These are phyloP conservation scores for Sphaerosporella brunnea DNA, from an alignment of 495 filamentous ascomycete genomes.

Conservation along the genomic window DNA sequence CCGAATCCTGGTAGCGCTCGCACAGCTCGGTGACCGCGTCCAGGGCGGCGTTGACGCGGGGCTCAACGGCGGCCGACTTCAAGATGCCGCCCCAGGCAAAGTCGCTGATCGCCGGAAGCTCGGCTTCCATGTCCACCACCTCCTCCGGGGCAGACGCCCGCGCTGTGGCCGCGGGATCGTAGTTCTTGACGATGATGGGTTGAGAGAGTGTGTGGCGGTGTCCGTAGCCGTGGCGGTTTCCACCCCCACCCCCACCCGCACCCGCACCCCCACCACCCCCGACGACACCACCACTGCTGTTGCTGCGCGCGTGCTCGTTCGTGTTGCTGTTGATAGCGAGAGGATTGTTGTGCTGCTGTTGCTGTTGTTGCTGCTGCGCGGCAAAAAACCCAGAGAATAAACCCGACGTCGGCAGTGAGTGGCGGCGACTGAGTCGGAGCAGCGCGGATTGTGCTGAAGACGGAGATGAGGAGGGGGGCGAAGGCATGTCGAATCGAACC, in stretches of 20 bases:
- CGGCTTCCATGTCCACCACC: slow-evolving; percentile 20
- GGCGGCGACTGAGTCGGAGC: slow-evolving; percentile 23
- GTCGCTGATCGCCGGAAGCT: slow-evolving; percentile 22
- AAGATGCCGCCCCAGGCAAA: slow-evolving; percentile 25
- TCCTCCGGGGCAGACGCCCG: too few species aligned
- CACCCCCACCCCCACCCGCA: too few species aligned
- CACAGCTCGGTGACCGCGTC: slow-evolving; percentile 17
- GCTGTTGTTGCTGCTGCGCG: slow-evolving; percentile 9
- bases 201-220: slow-evolving; percentile 23
- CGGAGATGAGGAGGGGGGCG: background rate
- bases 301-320: too few species aligned
- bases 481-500: background rate
- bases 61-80: slow-evolving; percentile 24
- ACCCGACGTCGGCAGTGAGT: slow-evolving; percentile 23
- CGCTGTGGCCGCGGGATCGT: slow-evolving; percentile 20
- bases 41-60: slow-evolving; percentile 20
- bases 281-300: too few species aligned
- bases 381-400: slow-evolving; percentile 11
- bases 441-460: slow-evolving; percentile 16
- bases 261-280: too few species aligned
- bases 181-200: slow-evolving; percentile 26
- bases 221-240: slow-evolving; percentile 25
- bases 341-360: slow-evolving; percentile 8
- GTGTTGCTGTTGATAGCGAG: slow-evolving; percentile 5
- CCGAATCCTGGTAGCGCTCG: slow-evolving; percentile 14